Conservation (phyloP, 305 asterid genomes). For the Salvia sclarea region DNA sequence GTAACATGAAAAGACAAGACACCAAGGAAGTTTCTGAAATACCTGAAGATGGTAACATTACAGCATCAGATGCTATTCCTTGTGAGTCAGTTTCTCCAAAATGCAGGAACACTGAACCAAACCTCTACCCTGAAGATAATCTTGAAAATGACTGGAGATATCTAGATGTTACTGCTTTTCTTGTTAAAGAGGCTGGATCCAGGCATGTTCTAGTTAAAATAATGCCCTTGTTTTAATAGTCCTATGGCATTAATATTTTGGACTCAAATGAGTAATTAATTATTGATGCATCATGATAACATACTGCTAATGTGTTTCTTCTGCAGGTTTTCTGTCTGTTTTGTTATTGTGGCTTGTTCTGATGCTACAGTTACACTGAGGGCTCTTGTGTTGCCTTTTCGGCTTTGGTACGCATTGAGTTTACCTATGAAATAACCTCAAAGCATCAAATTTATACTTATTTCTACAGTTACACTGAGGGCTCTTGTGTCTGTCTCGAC, state of each 20-base stretch:
- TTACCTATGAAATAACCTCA: conserved; percentile 23
- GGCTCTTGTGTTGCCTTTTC: conserved; percentile 83
- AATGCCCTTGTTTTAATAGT: background rate
- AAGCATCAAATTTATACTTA: background rate
- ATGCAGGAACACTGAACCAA: conserved; percentile 34
- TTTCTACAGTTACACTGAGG: conserved; percentile 3
- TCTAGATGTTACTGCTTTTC: conserved; percentile 91
- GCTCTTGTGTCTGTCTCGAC: conserved; percentile 29
- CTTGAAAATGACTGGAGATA: conserved; percentile 92
- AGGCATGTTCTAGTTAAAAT: conserved; percentile 50
- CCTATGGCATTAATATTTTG: conserved; percentile 10
- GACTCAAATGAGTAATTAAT: conserved; percentile 18
- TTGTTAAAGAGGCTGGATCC: conserved; percentile 66
- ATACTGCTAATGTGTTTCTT: conserved; percentile 20
- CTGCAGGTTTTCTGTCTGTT: conserved; percentile 78
- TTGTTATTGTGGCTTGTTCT: conserved; percentile 83
- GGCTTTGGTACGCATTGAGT: conserved; percentile 60
- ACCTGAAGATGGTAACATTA: conserved; percentile 33
- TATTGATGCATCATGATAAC: conserved; percentile 22
- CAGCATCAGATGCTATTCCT: conserved; percentile 33
- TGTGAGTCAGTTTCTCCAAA: conserved; percentile 41
- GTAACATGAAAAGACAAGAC: conserved; percentile 46
- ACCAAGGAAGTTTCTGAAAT: conserved; percentile 38
- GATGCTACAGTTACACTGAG: conserved; percentile 87
- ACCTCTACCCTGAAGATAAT: conserved; percentile 49